Conservation (phyloP, 441 rosid species). For the Sinapis alba region DNA sequence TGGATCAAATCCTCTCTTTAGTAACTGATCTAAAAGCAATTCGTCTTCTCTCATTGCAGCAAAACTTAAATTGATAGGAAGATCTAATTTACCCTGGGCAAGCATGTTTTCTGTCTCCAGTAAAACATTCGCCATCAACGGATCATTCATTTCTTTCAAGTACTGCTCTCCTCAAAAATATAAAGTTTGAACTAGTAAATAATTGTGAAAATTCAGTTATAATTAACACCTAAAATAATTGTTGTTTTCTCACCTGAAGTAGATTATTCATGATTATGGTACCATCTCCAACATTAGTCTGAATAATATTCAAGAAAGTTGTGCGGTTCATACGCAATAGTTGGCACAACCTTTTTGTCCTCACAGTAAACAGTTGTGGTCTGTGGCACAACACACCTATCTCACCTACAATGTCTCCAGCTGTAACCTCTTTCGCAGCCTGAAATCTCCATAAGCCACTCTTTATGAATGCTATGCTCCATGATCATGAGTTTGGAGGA, state of each 20-base stretch:
- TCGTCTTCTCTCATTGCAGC: conserved; percentile 72
- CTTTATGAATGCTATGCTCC: conserved; percentile 3
- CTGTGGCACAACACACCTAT: conserved; percentile 78
- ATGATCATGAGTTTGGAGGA: neutral
- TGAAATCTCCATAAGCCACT: conserved; percentile 40
- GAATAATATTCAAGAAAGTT: conserved; percentile 71
- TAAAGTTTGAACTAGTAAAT: neutral
- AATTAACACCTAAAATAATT: neutral
- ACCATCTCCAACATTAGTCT: conserved; percentile 87
- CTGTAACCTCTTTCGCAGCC: conserved; percentile 64
- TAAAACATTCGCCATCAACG: conserved; percentile 62
- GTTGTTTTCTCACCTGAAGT: conserved; percentile 59
- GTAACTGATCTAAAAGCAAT: conserved; percentile 51
- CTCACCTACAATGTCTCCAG: conserved; percentile 80
- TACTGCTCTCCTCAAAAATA: conserved; percentile 43
- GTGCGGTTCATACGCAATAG: conserved; percentile 80
- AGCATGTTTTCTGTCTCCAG: conserved; percentile 71
- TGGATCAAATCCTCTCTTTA: conserved; percentile 68
- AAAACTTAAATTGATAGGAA: conserved; percentile 66
- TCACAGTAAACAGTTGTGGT: conserved; percentile 77
- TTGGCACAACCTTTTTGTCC: conserved; percentile 81
- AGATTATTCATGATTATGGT: conserved; percentile 84
- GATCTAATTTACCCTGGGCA: conserved; percentile 70
- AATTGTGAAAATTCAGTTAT: neutral
- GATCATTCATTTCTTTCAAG: conserved; percentile 66